A percentile compares a stretch with the other conserved stretches of the same genome.
Conservation (phyloP, 2,329 filamentous ascomycete species). For the Neospermospora avenae region DNA sequence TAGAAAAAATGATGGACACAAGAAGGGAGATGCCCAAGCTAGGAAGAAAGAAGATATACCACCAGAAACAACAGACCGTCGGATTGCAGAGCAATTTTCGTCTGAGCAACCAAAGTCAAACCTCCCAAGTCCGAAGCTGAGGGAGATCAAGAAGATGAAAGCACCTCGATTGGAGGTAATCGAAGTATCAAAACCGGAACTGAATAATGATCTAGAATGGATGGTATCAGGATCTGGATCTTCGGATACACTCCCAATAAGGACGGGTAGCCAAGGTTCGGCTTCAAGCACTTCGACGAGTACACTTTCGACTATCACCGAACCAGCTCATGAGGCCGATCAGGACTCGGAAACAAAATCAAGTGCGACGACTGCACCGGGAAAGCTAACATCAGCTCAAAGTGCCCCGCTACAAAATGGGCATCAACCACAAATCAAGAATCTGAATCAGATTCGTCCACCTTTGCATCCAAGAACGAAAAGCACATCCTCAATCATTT, state of each 20-base stretch:
- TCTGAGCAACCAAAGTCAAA: not conserved
- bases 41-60: not conserved
- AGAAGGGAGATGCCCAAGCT: not conserved
- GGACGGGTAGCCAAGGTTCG: not conserved
- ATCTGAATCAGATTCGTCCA: not conserved
- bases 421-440: not conserved
- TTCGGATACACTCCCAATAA: not conserved
- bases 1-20: not conserved
- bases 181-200: not conserved
- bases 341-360: too few species aligned
- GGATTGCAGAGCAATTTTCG: not conserved
- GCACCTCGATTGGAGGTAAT: not conserved
- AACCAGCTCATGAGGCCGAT: not conserved
- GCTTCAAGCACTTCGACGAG: not conserved
- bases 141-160: not conserved
- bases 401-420: not conserved
- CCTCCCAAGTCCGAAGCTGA: not conserved
- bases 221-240: not conserved
- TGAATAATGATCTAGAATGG: not conserved
- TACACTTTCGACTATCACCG: not conserved
- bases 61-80: not conserved
- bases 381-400: too few species aligned
- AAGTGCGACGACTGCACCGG: too few species aligned
- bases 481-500: slow-evolving; percentile 10
- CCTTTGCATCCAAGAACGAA: not conserved